Percentiles rank a stretch among this genome's conserved stretches.
These are phyloP conservation scores for Tagetes patula DNA, from an alignment of 129 eudicot species.

Conservation along the genomic window DNA sequence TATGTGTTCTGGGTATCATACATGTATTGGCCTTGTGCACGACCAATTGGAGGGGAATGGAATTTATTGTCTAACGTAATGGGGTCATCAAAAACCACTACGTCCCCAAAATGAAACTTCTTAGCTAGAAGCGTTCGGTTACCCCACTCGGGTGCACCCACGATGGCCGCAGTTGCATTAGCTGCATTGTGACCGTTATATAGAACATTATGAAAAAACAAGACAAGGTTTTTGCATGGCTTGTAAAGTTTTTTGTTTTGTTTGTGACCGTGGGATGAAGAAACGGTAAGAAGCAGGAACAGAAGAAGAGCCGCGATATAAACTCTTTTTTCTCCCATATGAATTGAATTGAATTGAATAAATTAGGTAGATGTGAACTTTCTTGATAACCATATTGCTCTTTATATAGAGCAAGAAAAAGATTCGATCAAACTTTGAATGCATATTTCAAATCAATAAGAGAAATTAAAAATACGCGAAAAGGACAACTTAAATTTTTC, in stretches of 20 bases:
- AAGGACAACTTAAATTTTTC: too few relatives aligned
- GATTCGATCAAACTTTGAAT: too few relatives aligned
- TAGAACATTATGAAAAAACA: conserved; percentile 61
- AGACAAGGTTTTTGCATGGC: conserved; percentile 56
- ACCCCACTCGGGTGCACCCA: conserved; percentile 55
- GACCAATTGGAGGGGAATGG: conserved; percentile 53
- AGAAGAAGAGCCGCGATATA: background rate
- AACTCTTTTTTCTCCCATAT: too few relatives aligned
- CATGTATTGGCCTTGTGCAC: conserved; percentile 63
- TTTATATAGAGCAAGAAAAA: too few relatives aligned
- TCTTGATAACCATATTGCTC: too few relatives aligned
- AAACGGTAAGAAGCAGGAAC: conserved; percentile 27
- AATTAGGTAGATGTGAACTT: too few relatives aligned
- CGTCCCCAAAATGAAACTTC: conserved; percentile 43
- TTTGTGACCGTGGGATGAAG: conserved; percentile 1
- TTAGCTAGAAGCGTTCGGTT: conserved; percentile 43
- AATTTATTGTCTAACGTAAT: conserved; percentile 64
- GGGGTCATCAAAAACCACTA: conserved; percentile 70
- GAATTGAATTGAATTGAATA: too few relatives aligned
- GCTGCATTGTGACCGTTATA: conserved; percentile 54
- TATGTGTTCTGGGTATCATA: conserved; percentile 49
- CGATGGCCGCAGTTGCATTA: conserved; percentile 60
- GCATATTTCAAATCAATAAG: too few relatives aligned
- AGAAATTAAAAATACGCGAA: too few relatives aligned
- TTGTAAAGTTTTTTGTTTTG: conserved; percentile 25